phyloP scores from a whole-genome alignment of 495 filamentous ascomycete genomes.

The Sabuloglossum arenarium region DNA sequence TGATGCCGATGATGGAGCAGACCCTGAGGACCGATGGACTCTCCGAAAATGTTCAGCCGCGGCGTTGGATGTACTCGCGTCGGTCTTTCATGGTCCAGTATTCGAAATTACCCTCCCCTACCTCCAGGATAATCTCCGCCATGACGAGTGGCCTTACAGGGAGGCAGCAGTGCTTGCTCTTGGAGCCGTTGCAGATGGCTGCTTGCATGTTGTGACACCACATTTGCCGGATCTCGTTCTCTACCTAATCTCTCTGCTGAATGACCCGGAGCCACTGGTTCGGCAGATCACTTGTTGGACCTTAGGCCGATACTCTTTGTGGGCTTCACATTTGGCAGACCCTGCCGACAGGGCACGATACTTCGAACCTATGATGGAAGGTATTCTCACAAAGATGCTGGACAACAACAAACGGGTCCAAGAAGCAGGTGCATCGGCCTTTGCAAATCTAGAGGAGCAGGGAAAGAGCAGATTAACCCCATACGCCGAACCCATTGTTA shows the following conservation, averaged over 20 bases:
- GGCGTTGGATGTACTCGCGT: conserved; percentile 82
- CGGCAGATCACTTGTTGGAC: conserved; percentile 98
- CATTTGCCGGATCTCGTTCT: conserved; percentile 81
- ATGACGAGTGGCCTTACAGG: conserved; percentile 76
- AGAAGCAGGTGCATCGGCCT: conserved; percentile 87
- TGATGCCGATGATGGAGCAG: conserved; percentile 50
- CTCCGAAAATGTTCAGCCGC: conserved; percentile 94
- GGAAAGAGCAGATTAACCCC: conserved; percentile 57
- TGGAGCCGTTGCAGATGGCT: conserved; percentile 89
- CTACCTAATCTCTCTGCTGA: conserved; percentile 72
- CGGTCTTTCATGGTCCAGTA: conserved; percentile 68
- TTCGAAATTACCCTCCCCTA: conserved; percentile 87
- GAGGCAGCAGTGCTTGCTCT: conserved; percentile 91
- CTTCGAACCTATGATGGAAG: conserved; percentile 96
- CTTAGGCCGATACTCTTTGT: conserved; percentile 77
- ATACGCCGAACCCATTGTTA: conserved; percentile 77
- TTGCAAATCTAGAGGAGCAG: conserved; percentile 91
- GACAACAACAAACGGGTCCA: conserved; percentile 96
- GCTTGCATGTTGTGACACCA: conserved; percentile 71
- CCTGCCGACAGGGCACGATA: conserved; percentile 45
- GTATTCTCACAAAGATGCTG: conserved; percentile 81
- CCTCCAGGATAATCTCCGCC: conserved; percentile 70
- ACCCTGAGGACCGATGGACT: conserved; percentile 89
- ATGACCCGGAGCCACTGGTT: conserved; percentile 78
- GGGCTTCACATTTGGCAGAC: conserved; percentile 62